Percentiles rank a stretch among this genome's conserved stretches.
phyloP scores from a whole-genome alignment of 1,139 yeast genomes.

The Suhomyces atakaporum region DNA sequence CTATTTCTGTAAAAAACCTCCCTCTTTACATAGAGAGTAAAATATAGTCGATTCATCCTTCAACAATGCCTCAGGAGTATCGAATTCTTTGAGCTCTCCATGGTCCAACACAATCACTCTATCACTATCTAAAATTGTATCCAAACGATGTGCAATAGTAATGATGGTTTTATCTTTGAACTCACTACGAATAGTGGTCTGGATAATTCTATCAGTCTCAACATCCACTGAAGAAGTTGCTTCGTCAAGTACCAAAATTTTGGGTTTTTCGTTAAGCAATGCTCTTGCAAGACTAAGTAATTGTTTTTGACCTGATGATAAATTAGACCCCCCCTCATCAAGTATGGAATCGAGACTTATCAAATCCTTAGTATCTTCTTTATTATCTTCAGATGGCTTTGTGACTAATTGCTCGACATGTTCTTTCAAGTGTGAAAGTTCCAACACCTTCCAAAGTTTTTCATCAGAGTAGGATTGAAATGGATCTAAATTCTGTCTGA shows the following conservation, averaged over 20 bases:
- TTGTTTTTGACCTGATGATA: slow-evolving; percentile 42
- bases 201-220: slow-evolving; percentile 73
- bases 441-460: slow-evolving; percentile 30
- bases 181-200: slow-evolving; percentile 65
- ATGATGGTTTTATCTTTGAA: slow-evolving; percentile 68
- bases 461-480: slow-evolving; percentile 26
- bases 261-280: too few relatives aligned
- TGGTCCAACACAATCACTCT: slow-evolving; percentile 65
- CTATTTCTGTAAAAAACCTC: too few relatives aligned
- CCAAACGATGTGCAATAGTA: slow-evolving; percentile 80
- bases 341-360: slow-evolving; percentile 24
- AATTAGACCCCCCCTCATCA: slow-evolving; percentile 37
- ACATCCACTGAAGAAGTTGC: slow-evolving; percentile 86
- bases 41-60: slow-evolving; percentile 46
- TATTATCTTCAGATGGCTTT: slow-evolving; percentile 20
- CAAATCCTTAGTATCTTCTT: slow-evolving; percentile 14
- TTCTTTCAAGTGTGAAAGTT: slow-evolving; percentile 31
- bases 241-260: slow-evolving; percentile 72
- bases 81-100: slow-evolving; percentile 72
- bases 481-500: slow-evolving; percentile 34
- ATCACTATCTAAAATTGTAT: slow-evolving; percentile 80
- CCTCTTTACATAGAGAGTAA: slow-evolving; percentile 52
- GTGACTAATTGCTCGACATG: slow-evolving; percentile 25
- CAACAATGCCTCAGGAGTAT: slow-evolving; percentile 54
- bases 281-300: slow-evolving; percentile 42